Base-by-base conservation (phyloP, 169 alveolate genomes). In the Babesia caballi region DNA sequence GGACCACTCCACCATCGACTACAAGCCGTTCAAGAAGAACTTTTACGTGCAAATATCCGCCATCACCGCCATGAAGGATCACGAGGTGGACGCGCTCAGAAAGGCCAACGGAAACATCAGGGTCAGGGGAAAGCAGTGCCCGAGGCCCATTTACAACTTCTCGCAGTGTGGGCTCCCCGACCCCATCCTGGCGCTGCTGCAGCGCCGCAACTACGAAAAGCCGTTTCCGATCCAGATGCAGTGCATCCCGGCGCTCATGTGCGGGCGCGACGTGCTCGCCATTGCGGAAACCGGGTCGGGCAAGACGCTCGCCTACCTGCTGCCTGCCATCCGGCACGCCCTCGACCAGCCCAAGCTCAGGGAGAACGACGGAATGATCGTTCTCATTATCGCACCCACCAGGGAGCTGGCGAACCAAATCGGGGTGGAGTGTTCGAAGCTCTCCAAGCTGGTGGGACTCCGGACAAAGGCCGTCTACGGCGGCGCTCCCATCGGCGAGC, bases 231-330 rank as follows among this genome's bases (percentile, higher is more conserved):
- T 98, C 8, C 98, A 98, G 89, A 93, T 96, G 95, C 98, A 97
- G 57, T 84, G 92, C 36, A 82, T 96, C n/a, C 99, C 99, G 2
- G 95, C 96, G 30, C 78, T 96, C 35, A 87, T 96, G 93, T 90
- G 96, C 69, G 99, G 99, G 41, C 70, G 96, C 50, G 99, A 98
- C 81, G 91, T 97, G 42, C 95, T 98, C 32, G 99, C 99, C 25
- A 96, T 97, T 12, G 99, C 99, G 0, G 98, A 96, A 75, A 98
- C 99, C 11, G 99, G 99, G 56, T 94, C 90, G 69, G 99, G 99
- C 1, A 97, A 96, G 89, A 98, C 99, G 4, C 76, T 98, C 38
- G 99, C 99, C 15, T 98, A 96, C 82, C 73, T 97, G 69, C 93
- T 98, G 54, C 99, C 99, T 0, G 87, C 96, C 83, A 70, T 97